Base-by-base conservation (phyloP, 371 early-diverging fungal genomes). In the Lichtheimia hyalospora region DNA sequence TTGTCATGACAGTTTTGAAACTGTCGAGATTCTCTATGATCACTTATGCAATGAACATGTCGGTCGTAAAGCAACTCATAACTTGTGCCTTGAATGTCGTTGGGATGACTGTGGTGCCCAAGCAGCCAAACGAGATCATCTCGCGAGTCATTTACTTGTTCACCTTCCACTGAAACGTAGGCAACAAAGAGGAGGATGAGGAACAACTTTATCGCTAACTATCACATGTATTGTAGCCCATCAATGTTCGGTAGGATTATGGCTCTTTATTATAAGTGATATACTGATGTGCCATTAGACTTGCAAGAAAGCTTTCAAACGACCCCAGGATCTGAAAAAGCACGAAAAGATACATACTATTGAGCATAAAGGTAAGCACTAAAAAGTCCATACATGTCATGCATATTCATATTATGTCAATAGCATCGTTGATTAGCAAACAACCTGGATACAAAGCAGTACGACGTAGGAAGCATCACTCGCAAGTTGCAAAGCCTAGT, bases 261-360 rank as follows among this genome's bases (percentile, higher is more conserved):
- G 16, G 18, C 2, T 18, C 5, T 25, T 2, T 25, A 3, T 5
- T 25, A 34, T 34, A 34, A 34, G 34, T 1, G 8, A 8, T 5
- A 34, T 34, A 34, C 34, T 34, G 10, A 34, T 34, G 10, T 34
- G 34, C 34, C 8, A 40, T 24, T 44, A 92, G 88, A 67, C 72
- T 44, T 96, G 97, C 73, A 70, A 75, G 39, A 91, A 95, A 69
- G 74, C 91, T 7, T 96, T 96, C 79, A 96, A 96, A 74, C 82
- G 97, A 8, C 93, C 92, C 4, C 96, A 95, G 81, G 97, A 96
- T 67, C 74, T 94, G 66, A 95, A 92, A 71, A 96, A 96, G 70
- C 97, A 96, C 74, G 91, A 92, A 65, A 88, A 87, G 69, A 89
- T 86, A 10, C 96, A 96, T 68, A 78, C 84, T 14, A 84, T 86